A percentile compares a stretch with the other conserved stretches of the same genome.
phyloP scores from a whole-genome alignment of 805 yeast genomes.

The Hyphopichia homilentoma region DNA sequence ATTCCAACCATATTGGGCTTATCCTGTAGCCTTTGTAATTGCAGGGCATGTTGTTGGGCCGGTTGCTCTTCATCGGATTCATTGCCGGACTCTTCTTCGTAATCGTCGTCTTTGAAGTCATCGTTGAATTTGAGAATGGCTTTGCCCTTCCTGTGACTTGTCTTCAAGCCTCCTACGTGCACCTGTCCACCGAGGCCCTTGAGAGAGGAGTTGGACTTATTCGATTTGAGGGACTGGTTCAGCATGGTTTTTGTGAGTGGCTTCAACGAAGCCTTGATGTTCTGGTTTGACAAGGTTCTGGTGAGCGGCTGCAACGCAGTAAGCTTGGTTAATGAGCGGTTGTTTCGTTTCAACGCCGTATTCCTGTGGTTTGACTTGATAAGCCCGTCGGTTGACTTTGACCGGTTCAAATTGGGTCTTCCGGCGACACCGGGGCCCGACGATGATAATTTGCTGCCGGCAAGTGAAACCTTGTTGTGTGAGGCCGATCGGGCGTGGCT shows the following conservation, averaged over 20 bases:
- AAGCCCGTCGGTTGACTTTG: slow-evolving; percentile 41
- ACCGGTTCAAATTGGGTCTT: slow-evolving; percentile 32
- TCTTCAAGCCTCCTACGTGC: slow-evolving; percentile 26
- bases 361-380: slow-evolving; percentile 15
- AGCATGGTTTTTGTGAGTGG: slow-evolving; percentile 10
- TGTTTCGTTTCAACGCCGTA: slow-evolving; percentile 27
- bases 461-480: slow-evolving; percentile 19
- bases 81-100: slow-evolving; percentile 30
- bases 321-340: slow-evolving; percentile 33
- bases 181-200: slow-evolving; percentile 20
- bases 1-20: not conserved
- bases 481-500: slow-evolving; percentile 24
- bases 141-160: slow-evolving; percentile 33
- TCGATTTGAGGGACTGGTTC: slow-evolving; percentile 20
- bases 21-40: too few species aligned
- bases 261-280: slow-evolving; percentile 18
- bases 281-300: slow-evolving; percentile 27
- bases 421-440: slow-evolving; percentile 3
- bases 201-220: slow-evolving; percentile 30
- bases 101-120: slow-evolving; percentile 27
- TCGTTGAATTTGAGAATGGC: slow-evolving; percentile 40
- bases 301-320: slow-evolving; percentile 34
- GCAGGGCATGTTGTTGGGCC: not conserved
- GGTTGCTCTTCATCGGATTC: slow-evolving; percentile 5
- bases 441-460: slow-evolving; percentile 6